These are phyloP conservation scores for Tolypocladium guangdongense DNA, from an alignment of 2,329 filamentous ascomycete genomes.

Conservation along the genomic window DNA sequence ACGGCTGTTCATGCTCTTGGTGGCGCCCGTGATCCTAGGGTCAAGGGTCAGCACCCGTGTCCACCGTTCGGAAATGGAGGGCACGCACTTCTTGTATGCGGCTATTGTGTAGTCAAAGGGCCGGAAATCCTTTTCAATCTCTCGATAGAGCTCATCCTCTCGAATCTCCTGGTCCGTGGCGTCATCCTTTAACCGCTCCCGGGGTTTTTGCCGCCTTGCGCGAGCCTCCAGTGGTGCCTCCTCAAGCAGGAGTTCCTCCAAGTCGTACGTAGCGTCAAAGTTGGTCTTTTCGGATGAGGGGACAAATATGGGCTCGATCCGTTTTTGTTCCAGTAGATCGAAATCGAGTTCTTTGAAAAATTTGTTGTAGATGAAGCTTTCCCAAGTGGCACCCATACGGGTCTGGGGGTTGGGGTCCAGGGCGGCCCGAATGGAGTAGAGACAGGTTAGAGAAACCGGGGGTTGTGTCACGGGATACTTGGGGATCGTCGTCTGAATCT, in stretches of 20 bases:
- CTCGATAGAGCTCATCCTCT: slow-evolving; percentile 84
- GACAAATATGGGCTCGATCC: slow-evolving; percentile 81
- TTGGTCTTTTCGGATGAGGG: slow-evolving; percentile 97
- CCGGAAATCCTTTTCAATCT: slow-evolving; percentile 89
- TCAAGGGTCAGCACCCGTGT: slow-evolving; percentile 7
- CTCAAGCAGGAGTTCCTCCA: slow-evolving; percentile 87
- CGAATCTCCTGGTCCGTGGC: slow-evolving; percentile 91
- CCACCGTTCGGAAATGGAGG: not conserved
- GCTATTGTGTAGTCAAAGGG: slow-evolving; percentile 90
- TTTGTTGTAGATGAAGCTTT: slow-evolving; percentile 75
- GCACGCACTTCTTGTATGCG: slow-evolving; percentile 59
- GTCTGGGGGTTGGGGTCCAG: slow-evolving; percentile 70
- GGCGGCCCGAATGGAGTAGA: slow-evolving; percentile 78
- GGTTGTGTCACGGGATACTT: slow-evolving; percentile 90
- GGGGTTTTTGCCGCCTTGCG: slow-evolving; percentile 84
- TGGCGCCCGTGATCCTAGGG: slow-evolving; percentile 26
- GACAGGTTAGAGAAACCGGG: slow-evolving; percentile 75
- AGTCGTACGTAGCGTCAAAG: slow-evolving; percentile 95
- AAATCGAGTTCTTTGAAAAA: slow-evolving; percentile 89
- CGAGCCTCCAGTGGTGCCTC: slow-evolving; percentile 91
- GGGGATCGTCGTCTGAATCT: slow-evolving; percentile 71
- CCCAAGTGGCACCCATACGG: slow-evolving; percentile 77
- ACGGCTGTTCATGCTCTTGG: slow-evolving; percentile 6
- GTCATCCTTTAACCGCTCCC: slow-evolving; percentile 84
- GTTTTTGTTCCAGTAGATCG: slow-evolving; percentile 69